Percentiles rank a stretch among this genome's conserved stretches.
These are phyloP conservation scores for Gamarada debralockiae DNA, from an alignment of 495 filamentous ascomycete genomes.

Conservation along the genomic window DNA sequence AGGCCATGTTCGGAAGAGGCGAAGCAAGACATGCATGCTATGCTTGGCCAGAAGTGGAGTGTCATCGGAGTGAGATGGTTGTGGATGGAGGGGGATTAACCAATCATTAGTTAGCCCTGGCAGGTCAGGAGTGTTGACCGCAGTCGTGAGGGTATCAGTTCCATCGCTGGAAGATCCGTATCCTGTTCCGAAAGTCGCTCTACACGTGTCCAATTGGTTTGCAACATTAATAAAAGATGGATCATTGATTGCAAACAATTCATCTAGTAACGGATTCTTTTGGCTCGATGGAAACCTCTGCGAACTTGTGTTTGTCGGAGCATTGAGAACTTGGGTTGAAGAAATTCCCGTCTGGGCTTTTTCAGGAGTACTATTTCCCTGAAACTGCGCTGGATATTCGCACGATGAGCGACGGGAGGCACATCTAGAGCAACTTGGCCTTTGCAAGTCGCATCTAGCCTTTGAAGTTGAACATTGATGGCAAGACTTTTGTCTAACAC, in stretches of 20 bases:
- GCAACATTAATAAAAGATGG: too few relatives aligned
- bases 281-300: too few relatives aligned
- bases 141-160: too few relatives aligned
- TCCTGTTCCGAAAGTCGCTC: too few relatives aligned
- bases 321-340: too few relatives aligned
- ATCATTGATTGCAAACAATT: too few relatives aligned
- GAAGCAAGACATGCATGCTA: slow-evolving; percentile 35
- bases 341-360: too few relatives aligned
- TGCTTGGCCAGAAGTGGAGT: slow-evolving; percentile 11
- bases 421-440: slow-evolving; percentile 37
- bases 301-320: too few relatives aligned
- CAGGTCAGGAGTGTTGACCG: not conserved
- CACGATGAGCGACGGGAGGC: slow-evolving; percentile 25
- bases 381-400: slow-evolving; percentile 24
- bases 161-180: too few relatives aligned
- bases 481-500: slow-evolving; percentile 33
- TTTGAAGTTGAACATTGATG: slow-evolving; percentile 34
- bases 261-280: too few relatives aligned
- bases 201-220: too few relatives aligned
- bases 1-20: slow-evolving; percentile 35
- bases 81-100: not conserved
- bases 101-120: not conserved
- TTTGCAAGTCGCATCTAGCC: slow-evolving; percentile 33
- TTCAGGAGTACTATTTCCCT: not conserved
- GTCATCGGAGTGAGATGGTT: not conserved